Evolutionary conservation across 2,329 filamentous ascomycete species (phyloP), one percentile per base, ranked within the genome.

Genomic region (Hirsutella thompsonii): DNA sequence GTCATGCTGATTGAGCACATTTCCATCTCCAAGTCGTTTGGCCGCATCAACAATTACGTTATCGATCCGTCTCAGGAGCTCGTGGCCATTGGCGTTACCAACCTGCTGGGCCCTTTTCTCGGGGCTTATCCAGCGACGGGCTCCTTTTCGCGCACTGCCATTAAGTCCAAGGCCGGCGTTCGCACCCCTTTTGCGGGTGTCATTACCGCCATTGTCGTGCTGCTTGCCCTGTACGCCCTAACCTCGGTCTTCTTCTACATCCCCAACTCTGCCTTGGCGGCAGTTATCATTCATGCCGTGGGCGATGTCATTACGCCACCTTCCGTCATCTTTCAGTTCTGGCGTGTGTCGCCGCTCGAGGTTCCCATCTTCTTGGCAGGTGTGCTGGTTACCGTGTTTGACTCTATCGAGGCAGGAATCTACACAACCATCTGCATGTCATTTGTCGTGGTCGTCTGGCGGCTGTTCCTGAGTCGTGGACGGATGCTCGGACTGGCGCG

Each of bases 121-220:
- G 83, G 87, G 39, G 86, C 70, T 2, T 94, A 93, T 51, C 85
- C 87, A 4, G 83, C 85, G 0, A 94, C 87, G 10, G 88, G 87
- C 5, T 93, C 87, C 2, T 94, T 94, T 68, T 90, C 84, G 8
- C 78, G 87, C 46, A 94, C 87, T 19, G 88, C 87, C 39, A 93
- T 94, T 67, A 93, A 93, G 62, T 85, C 87, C n/a, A 94, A 94
- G 64, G 85, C 87, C 40, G 87, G 87, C 56, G 87, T 93, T 2
- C 79, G 87, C 34, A 94, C 86, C 4, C 88, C 87, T 1, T 77
- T 93, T 42, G 87, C 84, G 28, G 87, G 87, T 68, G 74, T 90
- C 37, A 86, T 93, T 46, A 94, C 87, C 10, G 87, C 82, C 1
- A 45, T 86, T 18, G 76, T 94, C 10, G 87, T 94, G 8, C 68